Base-by-base conservation (phyloP, 2,329 filamentous ascomycete species). In the Paraphoma chrysanthemicola region DNA sequence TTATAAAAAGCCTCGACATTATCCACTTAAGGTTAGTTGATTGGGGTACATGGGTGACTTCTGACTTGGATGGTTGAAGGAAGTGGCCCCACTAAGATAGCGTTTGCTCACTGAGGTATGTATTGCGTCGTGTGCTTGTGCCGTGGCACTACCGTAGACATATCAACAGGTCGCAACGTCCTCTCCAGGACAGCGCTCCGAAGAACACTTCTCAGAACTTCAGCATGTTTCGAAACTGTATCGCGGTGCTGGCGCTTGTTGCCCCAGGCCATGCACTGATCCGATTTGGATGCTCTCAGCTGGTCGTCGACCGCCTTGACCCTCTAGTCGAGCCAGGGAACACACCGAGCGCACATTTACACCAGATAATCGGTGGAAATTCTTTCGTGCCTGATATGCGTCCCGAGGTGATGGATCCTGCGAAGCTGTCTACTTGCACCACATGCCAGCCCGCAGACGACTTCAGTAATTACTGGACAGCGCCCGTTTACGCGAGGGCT, bases 361-460 rank as follows among this genome's bases (percentile, higher is more conserved):
- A 71, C 39, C 68, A 71, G 45, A 69, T 71, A 31, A 64, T 71
- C 43, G 67, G 68, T 10, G 68, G 68, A 8, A 71, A 71, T 51
- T 66, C 66, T 5, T 68, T 71, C 48, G 58, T 60, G 2, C 50
- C 62, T 12, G 60, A 59, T 42, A 71, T 71, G 68, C 58, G 54
- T 39, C 64, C 62, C 2, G 54, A 56, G 31, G 51, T 57, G 8
- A 66, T 70, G 43, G 62, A 67, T 23, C 64, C 60, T 3, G 56
- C 66, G 2, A 57, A 57, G 18, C 44, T 64, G n/a, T 68, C 67
- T 2, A 69, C 66, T 2, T 71, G 68, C 58, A 71, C 67, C 4
- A 67, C 68, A 0, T 68, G 66, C 50, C 66, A 68, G 39, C 64
- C 67, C 4, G 51, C 64, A 11, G 61, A 62, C 23, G 58, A 60